These are phyloP conservation scores for Candida mattraensis DNA, from an alignment of 805 yeast genomes.

Conservation along the genomic window DNA sequence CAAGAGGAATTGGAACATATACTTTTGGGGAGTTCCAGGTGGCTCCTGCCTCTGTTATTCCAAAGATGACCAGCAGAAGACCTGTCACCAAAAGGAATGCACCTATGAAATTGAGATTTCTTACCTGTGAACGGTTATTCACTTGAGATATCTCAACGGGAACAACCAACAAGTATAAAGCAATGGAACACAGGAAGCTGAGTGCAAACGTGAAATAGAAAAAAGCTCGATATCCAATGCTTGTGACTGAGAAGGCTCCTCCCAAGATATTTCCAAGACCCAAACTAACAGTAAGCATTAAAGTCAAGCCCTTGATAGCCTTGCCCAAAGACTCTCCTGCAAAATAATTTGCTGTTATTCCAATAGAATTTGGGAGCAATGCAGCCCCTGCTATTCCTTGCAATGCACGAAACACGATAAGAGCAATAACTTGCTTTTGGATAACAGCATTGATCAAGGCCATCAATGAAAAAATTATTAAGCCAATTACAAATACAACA, in stretches of 20 bases:
- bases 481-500: slow-evolving; percentile 28
- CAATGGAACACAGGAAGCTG: slow-evolving; percentile 17
- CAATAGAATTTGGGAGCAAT: slow-evolving; percentile 35
- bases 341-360: slow-evolving; percentile 26
- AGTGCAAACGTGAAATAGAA: slow-evolving; percentile 39
- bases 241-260: slow-evolving; percentile 41
- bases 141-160: slow-evolving; percentile 31
- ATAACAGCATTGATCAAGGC: slow-evolving; percentile 38
- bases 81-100: slow-evolving; percentile 35
- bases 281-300: slow-evolving; percentile 29
- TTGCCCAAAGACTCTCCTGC: slow-evolving; percentile 13
- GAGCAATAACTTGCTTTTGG: slow-evolving; percentile 32
- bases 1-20: slow-evolving; percentile 42
- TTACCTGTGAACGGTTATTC: slow-evolving; percentile 19
- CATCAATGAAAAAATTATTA: slow-evolving; percentile 19
- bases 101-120: slow-evolving; percentile 4
- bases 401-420: slow-evolving; percentile 44
- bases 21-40: slow-evolving; percentile 42
- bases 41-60: slow-evolving; percentile 46
- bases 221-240: slow-evolving; percentile 40
- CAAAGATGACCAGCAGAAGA: slow-evolving; percentile 40
- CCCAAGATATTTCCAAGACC: slow-evolving; percentile 44
- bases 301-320: slow-evolving; percentile 17
- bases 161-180: slow-evolving; percentile 27
- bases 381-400: slow-evolving; percentile 47